A percentile compares a stretch with the other conserved stretches of the same genome.
Conservation (phyloP, 169 alveolate genomes). For the Eimeria tenella region DNA sequence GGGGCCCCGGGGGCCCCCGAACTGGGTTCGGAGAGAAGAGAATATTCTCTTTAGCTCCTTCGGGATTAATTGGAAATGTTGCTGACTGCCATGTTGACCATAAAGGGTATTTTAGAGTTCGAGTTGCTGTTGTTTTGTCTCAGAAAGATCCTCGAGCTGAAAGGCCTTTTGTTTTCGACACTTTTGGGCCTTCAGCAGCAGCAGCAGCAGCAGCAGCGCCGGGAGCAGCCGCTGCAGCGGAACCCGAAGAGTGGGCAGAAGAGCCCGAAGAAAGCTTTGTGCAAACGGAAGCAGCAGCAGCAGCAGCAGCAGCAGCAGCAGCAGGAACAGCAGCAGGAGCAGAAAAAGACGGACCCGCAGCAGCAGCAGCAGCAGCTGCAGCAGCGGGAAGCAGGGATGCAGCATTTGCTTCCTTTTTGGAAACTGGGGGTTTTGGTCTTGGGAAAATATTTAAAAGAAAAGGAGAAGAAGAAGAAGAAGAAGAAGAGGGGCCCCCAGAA, state of each 20-base stretch:
- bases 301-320: background rate
- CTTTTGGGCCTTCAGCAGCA: background rate
- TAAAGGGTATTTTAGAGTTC: background rate
- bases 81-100: background rate
- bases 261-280: background rate
- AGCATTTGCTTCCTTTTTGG: background rate
- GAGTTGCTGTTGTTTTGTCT: background rate
- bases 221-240: background rate
- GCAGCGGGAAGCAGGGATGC: background rate
- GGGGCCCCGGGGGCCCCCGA: slow-evolving; percentile 32
- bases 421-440: background rate
- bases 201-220: background rate
- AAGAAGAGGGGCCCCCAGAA: background rate
- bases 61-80: background rate
- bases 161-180: background rate
- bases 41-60: slow-evolving; percentile 6
- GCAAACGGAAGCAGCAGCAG: background rate
- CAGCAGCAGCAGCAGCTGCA: background rate
- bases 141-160: background rate
- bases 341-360: background rate
- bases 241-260: background rate
- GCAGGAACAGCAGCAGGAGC: background rate
- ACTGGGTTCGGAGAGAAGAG: background rate
- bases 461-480: slow-evolving; percentile 24
- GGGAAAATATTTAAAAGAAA: background rate